Conservation (phyloP, 2,329 filamentous ascomycete species). For the Ascosphaera apis region DNA sequence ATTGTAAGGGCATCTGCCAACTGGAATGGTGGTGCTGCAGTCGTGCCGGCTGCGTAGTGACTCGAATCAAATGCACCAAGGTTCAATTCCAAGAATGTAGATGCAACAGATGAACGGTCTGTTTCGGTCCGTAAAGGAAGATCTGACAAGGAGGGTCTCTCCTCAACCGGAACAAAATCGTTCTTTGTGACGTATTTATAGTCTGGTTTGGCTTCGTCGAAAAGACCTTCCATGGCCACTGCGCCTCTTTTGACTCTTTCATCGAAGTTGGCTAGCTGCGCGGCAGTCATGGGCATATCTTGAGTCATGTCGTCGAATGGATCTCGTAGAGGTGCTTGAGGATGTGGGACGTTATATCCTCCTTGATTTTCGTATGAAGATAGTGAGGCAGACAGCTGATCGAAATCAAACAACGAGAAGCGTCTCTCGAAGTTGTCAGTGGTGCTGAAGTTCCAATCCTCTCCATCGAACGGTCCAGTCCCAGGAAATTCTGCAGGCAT, state of each 20-base stretch:
- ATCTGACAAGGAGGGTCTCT: conserved; percentile 26
- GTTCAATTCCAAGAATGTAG: conserved; percentile 32
- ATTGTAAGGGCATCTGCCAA: conserved; percentile 32
- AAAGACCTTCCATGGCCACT: conserved; percentile 32
- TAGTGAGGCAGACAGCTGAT: conserved; percentile 24
- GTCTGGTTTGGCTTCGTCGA: conserved; percentile 30
- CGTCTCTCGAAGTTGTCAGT: conserved; percentile 35
- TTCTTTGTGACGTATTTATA: conserved; percentile 35
- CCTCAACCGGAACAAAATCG: conserved; percentile 22
- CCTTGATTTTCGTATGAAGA: conserved; percentile 19
- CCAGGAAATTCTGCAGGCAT: conserved; percentile 29
- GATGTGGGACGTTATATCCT: conserved; percentile 11
- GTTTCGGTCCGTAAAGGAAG: conserved; percentile 27
- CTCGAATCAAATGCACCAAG: conserved; percentile 27
- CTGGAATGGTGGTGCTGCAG: conserved; percentile 24
- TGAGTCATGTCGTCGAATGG: conserved; percentile 10
- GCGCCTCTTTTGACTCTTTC: conserved; percentile 34
- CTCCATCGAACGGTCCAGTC: conserved; percentile 6
- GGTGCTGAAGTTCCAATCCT: conserved; percentile 40
- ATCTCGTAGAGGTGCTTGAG: conserved; percentile 6
- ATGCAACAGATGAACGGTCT: conserved; percentile 24
- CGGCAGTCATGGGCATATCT: conserved; percentile 12
- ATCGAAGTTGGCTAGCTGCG: conserved; percentile 31
- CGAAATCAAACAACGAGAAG: conserved; percentile 23
- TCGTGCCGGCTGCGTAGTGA: conserved; percentile 28